Evolutionary conservation across 106 monocot genomes (phyloP).

Genomic region (Allium sativum): DNA sequence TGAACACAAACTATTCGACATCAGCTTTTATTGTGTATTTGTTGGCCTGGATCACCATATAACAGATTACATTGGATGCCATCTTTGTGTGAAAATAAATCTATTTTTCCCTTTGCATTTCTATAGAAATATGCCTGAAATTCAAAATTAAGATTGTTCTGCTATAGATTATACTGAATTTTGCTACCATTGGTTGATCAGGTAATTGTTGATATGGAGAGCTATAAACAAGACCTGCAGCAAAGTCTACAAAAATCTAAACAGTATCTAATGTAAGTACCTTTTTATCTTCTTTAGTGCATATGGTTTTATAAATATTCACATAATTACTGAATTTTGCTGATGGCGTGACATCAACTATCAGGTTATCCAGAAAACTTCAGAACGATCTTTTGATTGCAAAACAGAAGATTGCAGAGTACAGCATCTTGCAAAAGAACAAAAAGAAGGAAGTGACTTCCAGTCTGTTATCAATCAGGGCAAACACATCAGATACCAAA

Average conservation of each 20-base stretch:
- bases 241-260: conserved; percentile 47
- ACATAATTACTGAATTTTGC: conserved; percentile 3
- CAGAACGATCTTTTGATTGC: conserved; percentile 30
- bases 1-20: too few species aligned
- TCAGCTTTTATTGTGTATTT: too few species aligned
- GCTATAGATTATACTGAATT: background rate
- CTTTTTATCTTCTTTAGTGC: background rate
- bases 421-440: conserved; percentile 19
- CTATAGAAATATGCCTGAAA: too few species aligned
- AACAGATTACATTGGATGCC: too few species aligned
- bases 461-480: too few species aligned
- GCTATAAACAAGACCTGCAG: conserved; percentile 55
- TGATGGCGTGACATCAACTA: too few species aligned
- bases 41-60: too few species aligned
- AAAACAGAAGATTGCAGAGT: conserved; percentile 29
- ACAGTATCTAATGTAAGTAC: conserved; percentile 48
- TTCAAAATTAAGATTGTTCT: too few species aligned
- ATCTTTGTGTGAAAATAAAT: too few species aligned
- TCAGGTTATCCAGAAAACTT: conserved; percentile 52
- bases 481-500: too few species aligned
- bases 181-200: conserved; percentile 11
- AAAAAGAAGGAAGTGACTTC: conserved; percentile 35
- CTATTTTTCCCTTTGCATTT: too few species aligned
- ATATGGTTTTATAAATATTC: background rate
- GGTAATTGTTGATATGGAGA: conserved; percentile 92